phyloP scores from a whole-genome alignment of 2,329 filamentous ascomycete genomes.

The Colletotrichum tropicale region DNA sequence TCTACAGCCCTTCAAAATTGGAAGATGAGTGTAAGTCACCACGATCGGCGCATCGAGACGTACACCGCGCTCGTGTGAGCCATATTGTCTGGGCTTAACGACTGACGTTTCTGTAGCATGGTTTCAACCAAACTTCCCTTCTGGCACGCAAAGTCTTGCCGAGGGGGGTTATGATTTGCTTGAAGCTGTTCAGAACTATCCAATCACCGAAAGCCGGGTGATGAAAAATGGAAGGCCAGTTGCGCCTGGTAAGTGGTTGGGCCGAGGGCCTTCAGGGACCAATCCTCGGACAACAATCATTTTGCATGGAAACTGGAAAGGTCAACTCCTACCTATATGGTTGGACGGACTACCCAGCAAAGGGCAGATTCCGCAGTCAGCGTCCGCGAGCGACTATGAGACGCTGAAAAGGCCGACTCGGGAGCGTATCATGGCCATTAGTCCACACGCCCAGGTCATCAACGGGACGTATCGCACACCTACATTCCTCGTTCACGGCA shows the following conservation, averaged over 20 bases:
- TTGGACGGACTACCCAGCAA: background rate
- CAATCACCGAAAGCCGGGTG: background rate
- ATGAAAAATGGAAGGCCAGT: background rate
- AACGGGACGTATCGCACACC: conserved; percentile 32
- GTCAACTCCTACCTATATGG: background rate
- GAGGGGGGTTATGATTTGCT: background rate
- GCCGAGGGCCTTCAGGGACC: background rate
- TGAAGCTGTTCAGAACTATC: background rate
- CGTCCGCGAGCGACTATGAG: background rate
- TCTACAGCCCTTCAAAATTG: background rate
- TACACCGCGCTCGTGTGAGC: background rate
- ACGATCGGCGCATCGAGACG: background rate
- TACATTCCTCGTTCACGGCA: conserved; percentile 36
- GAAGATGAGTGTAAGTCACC: background rate
- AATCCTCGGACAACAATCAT: background rate
- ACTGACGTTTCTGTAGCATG: background rate
- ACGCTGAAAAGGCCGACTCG: background rate
- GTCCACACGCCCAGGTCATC: conserved; percentile 34
- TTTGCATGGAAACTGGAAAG: background rate
- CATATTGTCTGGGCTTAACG: background rate
- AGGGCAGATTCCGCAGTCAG: background rate
- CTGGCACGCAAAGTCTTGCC: background rate
- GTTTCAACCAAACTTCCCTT: background rate
- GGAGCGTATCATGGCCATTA: conserved; percentile 21
- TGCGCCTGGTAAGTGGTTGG: background rate